Base-by-base conservation (phyloP, 129 eudicot genomes). In the Flaveria trinervia region DNA sequence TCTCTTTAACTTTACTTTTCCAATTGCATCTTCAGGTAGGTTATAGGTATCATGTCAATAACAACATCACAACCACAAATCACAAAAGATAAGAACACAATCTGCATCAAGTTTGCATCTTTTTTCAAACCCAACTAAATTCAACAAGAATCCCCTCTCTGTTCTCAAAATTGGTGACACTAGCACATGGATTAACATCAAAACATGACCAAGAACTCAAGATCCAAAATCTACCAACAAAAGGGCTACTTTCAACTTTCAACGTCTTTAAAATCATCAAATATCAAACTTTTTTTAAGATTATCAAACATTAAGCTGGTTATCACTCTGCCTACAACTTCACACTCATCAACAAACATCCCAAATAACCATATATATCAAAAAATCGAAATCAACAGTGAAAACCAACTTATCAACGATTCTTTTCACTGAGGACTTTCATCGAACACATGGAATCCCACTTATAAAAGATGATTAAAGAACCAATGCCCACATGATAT, bases 381-480 rank as follows among this genome's bases (percentile, higher is more conserved):
- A 14, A 14, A 15, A n/a, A 46, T 68, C 39, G 64, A 22, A 36
- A 36, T 6, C 33, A 61, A 70, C 45, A 3, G 43, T 17, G 73
- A 79, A 62, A 4, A 10, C 39, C 55, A 39, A n/a, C 23, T 48
- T 57, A 65, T 44, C 41, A 36, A 36, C 7, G 41, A 36, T 36
- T 36, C 71, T 61, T 61, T 59, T 61, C 77, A 26, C 45, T 70
- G 51, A 59, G 43, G 39, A 46, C n/a, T 59, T 79, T 10, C 59
- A 17, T 79, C 68, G 17, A 79, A 72, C 78, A 73, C 61, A 25
- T 80, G 16, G 72, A 16, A 28, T 54, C 46, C 33, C 20, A 73
- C 30, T 70, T 66, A n/a, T 54, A 73, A 30, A 80, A 45, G 71
- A 65, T 74, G 69, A 64, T 59, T 25, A 73, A 44, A 41, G 15